Base-by-base conservation (phyloP, 306 rosid genomes). In the Cucurbita ficifolia region DNA sequence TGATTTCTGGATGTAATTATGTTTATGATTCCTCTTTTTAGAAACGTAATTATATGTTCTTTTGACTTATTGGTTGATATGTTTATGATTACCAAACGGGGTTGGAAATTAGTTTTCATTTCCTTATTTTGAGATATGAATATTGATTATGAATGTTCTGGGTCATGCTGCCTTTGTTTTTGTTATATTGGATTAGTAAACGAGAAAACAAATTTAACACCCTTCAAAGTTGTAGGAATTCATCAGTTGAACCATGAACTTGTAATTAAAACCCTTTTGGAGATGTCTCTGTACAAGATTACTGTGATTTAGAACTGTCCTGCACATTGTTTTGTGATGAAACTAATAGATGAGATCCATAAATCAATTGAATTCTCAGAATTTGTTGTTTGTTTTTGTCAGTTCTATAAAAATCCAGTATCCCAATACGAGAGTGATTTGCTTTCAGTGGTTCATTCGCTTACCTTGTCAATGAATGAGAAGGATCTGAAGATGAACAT, bases 381-480 rank as follows among this genome's bases (percentile, higher is more conserved):
- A 10, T 54, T 0, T 75, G 56, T 80, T 39, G 56, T 81, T 11
- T 73, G 19, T 75, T 62, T 10, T 77, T 50, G 36, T 42, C 92
- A 95, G 99, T 84, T 75, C 67, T 87, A 80, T 76, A 91, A 89
- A 84, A 81, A 76, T 43, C 83, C 96, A 5, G 78, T 79, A 81
- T 79, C 87, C 76, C 89, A 82, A 46, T 84, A 84, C 45, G 99
- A 94, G 83, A 83, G 67, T 18, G 96, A 94, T 61, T 76, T 91
- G 83, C 77, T 80, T 7, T 85, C 91, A 1, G 86, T 83, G 77
- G 96, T 89, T 79, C 93, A 89, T 80, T 89, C 92, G 40, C 88
- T 84, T 70, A 75, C 83, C 67, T 77, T 84, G 39, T 89, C 97
- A 12, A 89, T 91, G 81, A 84, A 77, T 17, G 94, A 88, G 76